These are phyloP conservation scores for Setaria viridis DNA, from an alignment of 202 grass and related monocot species.

Conservation along the genomic window DNA sequence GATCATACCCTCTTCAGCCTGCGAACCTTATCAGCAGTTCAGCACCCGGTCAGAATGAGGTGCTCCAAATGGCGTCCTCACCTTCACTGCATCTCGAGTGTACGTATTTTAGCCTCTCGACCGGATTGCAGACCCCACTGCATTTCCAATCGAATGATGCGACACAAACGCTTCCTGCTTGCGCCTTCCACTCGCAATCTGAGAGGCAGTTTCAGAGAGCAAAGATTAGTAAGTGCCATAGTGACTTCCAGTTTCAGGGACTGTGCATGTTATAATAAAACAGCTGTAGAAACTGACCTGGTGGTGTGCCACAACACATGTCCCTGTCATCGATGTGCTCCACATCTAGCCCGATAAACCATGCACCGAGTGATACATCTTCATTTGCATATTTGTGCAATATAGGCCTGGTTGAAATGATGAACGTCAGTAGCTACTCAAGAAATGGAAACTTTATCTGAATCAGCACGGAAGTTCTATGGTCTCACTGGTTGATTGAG, in stretches of 20 bases:
- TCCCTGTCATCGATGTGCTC: constrained; percentile 91
- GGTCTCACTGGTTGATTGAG: constrained; percentile 94
- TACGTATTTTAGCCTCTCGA: constrained; percentile 90
- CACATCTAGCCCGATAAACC: constrained; percentile 97
- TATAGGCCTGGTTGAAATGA: constrained; percentile 62
- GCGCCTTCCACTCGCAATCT: constrained; percentile 98
- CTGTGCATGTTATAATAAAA: not conserved
- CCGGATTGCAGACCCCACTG: constrained; percentile 96
- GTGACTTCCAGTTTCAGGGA: constrained; percentile 18
- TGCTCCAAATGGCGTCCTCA: constrained; percentile 83
- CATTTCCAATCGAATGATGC: constrained; percentile 97
- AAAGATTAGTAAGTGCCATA: constrained; percentile 6
- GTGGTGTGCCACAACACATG: constrained; percentile 95
- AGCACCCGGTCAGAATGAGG: constrained; percentile 61
- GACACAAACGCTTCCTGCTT: constrained; percentile 83
- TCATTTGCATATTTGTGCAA: constrained; percentile 98
- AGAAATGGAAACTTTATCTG: constrained; percentile 1
- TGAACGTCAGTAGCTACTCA: constrained; percentile 27
- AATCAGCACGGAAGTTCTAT: not conserved
- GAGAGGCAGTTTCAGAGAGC: constrained; percentile 33
- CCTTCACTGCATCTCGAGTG: constrained; percentile 89
- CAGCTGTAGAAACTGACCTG: constrained; percentile 60
- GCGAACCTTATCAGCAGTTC: constrained; percentile 23
- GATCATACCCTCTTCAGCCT: constrained; percentile 38
- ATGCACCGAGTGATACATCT: constrained; percentile 86